These are phyloP conservation scores for Alopecurus myosuroides DNA, from an alignment of 176 grass and related monocot genomes.

Conservation along the genomic window DNA sequence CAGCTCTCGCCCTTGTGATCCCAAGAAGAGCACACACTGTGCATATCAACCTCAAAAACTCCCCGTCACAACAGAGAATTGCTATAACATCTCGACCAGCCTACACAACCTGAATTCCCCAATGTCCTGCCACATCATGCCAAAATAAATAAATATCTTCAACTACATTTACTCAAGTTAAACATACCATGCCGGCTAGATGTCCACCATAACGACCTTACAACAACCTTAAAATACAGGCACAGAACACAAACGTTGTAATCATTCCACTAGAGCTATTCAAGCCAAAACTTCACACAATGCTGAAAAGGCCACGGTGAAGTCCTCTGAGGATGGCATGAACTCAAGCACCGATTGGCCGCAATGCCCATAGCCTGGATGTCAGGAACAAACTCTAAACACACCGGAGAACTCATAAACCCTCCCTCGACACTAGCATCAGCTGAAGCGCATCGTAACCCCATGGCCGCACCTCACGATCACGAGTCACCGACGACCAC, in stretches of 20 bases:
- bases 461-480: background rate
- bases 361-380: background rate
- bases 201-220: background rate
- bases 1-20: background rate
- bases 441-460: background rate
- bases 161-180: background rate
- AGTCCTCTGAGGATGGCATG: background rate
- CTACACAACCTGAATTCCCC: background rate
- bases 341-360: background rate
- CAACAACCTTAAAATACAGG: no score
- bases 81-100: background rate
- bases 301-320: background rate
- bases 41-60: background rate
- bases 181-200: background rate
- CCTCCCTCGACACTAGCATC: background rate
- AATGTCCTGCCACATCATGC: background rate
- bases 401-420: conserved; percentile 1
- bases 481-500: background rate
- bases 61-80: background rate
- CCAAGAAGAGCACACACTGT: background rate
- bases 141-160: background rate
- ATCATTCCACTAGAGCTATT: background rate
- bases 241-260: background rate
- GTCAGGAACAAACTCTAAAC: background rate
- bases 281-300: background rate